Evolutionary conservation across 805 yeast genomes (phyloP).

Genomic region (Starmerella stigmatis): DNA sequence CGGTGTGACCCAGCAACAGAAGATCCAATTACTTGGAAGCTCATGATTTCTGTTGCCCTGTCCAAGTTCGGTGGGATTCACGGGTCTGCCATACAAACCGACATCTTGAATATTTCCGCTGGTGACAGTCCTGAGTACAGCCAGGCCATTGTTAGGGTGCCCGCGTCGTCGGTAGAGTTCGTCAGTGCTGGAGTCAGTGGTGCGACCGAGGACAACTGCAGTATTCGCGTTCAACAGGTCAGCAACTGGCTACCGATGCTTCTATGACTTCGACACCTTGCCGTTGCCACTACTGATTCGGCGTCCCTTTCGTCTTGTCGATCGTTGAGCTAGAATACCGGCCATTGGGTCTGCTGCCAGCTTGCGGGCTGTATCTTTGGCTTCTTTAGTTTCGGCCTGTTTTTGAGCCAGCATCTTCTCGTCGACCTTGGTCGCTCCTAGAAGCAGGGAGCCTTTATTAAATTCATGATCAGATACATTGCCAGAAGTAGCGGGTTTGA

Average conservation of each 20-base stretch:
- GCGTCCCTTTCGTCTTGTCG: background rate
- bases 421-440: background rate
- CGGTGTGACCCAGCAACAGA: conserved; percentile 16
- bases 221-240: conserved; percentile 5
- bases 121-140: background rate
- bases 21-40: conserved; percentile 29
- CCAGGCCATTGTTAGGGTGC: conserved; percentile 22
- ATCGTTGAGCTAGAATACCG: background rate
- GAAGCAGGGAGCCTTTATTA: background rate
- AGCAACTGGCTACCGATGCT: conserved; percentile 18
- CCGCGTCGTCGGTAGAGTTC: conserved; percentile 9
- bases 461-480: no score
- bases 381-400: background rate
- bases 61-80: conserved; percentile 25
- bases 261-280: background rate
- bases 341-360: conserved; percentile 2
- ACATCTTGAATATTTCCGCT: conserved; percentile 20
- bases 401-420: background rate
- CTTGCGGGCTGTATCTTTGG: background rate
- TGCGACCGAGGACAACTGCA: conserved; percentile 7
- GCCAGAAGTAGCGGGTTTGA: no score
- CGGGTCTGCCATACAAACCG: conserved; percentile 28
- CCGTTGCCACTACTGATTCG: background rate
- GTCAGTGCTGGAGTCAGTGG: conserved; percentile 17
- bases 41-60: conserved; percentile 23